Evolutionary conservation across 306 rosid genomes (phyloP).

Genomic region (Dalbergia cochinchinensis): DNA sequence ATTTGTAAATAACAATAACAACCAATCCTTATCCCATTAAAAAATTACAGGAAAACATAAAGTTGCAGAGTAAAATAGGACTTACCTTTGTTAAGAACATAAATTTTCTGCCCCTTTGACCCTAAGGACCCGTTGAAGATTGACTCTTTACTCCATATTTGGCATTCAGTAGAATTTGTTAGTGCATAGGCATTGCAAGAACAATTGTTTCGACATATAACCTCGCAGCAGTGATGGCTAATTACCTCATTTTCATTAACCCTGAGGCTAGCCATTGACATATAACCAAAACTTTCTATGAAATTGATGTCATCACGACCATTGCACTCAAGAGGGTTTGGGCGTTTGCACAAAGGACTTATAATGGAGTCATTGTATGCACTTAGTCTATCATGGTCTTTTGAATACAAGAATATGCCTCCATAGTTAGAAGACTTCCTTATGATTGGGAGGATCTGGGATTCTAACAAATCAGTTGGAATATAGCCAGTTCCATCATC

Average conservation of each 20-base stretch:
- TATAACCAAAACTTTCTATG: slow-evolving; percentile 18
- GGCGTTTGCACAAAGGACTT: slow-evolving; percentile 12
- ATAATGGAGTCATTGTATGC: slow-evolving; percentile 49
- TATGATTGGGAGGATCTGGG: slow-evolving; percentile 54
- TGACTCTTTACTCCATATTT: slow-evolving; percentile 45
- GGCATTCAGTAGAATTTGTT: slow-evolving; percentile 39
- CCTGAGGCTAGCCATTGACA: slow-evolving; percentile 25
- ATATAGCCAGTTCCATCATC: slow-evolving; percentile 52
- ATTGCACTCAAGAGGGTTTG: slow-evolving; percentile 13
- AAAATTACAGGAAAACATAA: no score
- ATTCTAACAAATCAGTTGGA: slow-evolving; percentile 47
- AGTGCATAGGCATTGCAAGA: slow-evolving; percentile 45
- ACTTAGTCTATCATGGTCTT: slow-evolving; percentile 47
- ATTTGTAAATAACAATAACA: no score
- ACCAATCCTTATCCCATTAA: no score
- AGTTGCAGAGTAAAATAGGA: not conserved
- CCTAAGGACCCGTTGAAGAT: not conserved
- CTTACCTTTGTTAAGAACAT: slow-evolving; percentile 8
- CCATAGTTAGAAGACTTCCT: slow-evolving; percentile 56
- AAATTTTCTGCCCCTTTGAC: not conserved
- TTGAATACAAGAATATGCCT: slow-evolving; percentile 73
- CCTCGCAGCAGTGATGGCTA: slow-evolving; percentile 36
- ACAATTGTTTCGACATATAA: slow-evolving; percentile 46
- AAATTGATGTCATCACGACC: not conserved
- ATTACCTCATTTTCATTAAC: not conserved